phyloP scores from a whole-genome alignment of 441 rosid species.

The Adansonia madagascariensis region DNA sequence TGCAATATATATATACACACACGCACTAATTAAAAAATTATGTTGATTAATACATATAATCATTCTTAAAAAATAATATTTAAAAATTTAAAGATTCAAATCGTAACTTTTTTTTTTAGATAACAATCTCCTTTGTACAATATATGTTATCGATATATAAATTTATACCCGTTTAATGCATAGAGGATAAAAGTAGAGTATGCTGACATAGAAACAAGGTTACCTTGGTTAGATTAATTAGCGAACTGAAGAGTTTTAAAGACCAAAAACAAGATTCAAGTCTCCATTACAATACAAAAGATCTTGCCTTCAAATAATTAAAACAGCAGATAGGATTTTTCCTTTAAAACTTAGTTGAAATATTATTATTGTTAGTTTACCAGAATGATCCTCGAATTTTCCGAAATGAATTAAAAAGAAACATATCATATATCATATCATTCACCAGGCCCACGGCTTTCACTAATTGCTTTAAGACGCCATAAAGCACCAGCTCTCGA shows the following conservation, averaged over 20 bases:
- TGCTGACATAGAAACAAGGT: not conserved
- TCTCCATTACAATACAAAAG: not conserved
- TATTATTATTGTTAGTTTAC: constrained; percentile 5
- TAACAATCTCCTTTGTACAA: too few species aligned
- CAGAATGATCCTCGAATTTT: not conserved
- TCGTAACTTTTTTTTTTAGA: too few species aligned
- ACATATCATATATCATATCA: not conserved
- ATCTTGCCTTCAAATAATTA: not conserved
- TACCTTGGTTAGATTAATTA: not conserved
- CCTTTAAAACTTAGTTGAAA: not conserved
- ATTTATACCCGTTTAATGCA: too few species aligned
- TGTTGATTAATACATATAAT: too few species aligned
- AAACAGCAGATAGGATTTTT: not conserved
- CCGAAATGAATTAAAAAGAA: not conserved
- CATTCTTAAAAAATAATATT: too few species aligned
- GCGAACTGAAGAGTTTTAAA: not conserved
- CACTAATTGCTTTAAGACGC: constrained; percentile 41
- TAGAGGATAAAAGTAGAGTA: too few species aligned
- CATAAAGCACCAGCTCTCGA: constrained; percentile 24
- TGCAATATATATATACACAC: too few species aligned
- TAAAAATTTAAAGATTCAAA: too few species aligned
- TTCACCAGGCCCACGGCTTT: constrained; percentile 17
- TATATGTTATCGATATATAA: too few species aligned
- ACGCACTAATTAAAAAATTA: too few species aligned
- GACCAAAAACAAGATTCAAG: not conserved